Conservation (phyloP, 306 rosid genomes). For the Fagus sylvatica region DNA sequence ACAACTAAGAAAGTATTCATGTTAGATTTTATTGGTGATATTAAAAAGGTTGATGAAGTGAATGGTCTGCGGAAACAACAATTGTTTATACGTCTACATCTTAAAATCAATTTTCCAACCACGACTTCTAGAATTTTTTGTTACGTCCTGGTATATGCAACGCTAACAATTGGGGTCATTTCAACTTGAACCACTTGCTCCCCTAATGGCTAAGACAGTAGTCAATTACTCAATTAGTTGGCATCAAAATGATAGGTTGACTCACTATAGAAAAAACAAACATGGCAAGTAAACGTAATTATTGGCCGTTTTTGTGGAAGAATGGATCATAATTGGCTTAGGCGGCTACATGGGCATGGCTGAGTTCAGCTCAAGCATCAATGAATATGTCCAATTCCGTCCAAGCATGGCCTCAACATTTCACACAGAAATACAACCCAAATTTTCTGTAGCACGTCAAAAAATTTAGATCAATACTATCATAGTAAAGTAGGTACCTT, state of each 20-base stretch:
- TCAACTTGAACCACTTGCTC: neutral
- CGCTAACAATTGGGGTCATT: neutral
- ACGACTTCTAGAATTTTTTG: neutral
- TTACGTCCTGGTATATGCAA: neutral
- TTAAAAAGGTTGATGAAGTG: neutral
- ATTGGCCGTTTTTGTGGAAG: neutral
- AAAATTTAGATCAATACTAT: no score
- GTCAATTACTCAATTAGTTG: neutral
- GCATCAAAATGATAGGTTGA: conserved; percentile 13
- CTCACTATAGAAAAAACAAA: neutral
- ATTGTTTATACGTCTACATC: neutral
- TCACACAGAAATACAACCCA: no score
- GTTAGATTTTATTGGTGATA: neutral
- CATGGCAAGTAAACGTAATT: neutral
- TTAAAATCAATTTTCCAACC: neutral
- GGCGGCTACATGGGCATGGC: no score
- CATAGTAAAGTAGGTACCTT: no score
- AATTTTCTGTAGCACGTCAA: no score
- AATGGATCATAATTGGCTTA: neutral
- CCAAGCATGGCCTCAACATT: no score
- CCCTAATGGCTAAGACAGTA: neutral
- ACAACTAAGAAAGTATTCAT: conserved; percentile 2
- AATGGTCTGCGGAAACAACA: neutral
- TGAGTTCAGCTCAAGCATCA: no score
- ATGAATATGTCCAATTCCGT: no score